Conservation (phyloP, 495 filamentous ascomycete species). For the Massariosphaeria phaeospora region DNA sequence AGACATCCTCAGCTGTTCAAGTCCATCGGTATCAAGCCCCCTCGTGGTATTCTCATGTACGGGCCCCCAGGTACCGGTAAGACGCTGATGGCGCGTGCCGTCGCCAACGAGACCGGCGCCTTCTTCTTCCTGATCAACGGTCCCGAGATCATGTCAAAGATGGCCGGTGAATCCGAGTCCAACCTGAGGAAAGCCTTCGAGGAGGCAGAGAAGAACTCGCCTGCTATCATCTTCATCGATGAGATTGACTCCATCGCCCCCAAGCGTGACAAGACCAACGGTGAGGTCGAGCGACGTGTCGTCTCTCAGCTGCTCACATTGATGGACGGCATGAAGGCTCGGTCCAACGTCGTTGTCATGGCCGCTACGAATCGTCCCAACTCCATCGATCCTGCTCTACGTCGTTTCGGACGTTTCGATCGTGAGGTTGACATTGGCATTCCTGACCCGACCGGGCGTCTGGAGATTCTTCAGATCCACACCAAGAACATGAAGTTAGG, state of each 20-base stretch:
- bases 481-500: conserved; percentile 99
- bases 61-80: conserved; percentile 98
- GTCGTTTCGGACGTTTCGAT: conserved; percentile 96
- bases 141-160: conserved; percentile 99
- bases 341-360: conserved; percentile 98
- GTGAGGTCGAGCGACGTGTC: conserved; percentile 96
- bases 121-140: conserved; percentile 99
- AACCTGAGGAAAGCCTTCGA: conserved; percentile 97
- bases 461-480: conserved; percentile 97
- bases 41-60: conserved; percentile 95
- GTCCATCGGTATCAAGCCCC: conserved; percentile 99
- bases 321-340: conserved; percentile 99
- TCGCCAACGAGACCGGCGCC: conserved; percentile 96
- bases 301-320: conserved; percentile 96
- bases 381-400: conserved; percentile 94
- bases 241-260: conserved; percentile 98
- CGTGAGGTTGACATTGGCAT: conserved; percentile 98
- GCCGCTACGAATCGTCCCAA: conserved; percentile 96
- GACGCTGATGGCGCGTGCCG: conserved; percentile 96
- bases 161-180: conserved; percentile 98
- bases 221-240: conserved; percentile 99
- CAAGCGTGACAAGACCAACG: conserved; percentile 99
- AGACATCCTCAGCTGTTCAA: conserved; percentile 98
- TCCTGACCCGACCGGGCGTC: conserved; percentile 94
- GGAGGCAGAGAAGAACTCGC: conserved; percentile 98